Evolutionary conservation across 2,329 filamentous ascomycete genomes (phyloP).

Genomic region (Phaeoacremonium minimum): DNA sequence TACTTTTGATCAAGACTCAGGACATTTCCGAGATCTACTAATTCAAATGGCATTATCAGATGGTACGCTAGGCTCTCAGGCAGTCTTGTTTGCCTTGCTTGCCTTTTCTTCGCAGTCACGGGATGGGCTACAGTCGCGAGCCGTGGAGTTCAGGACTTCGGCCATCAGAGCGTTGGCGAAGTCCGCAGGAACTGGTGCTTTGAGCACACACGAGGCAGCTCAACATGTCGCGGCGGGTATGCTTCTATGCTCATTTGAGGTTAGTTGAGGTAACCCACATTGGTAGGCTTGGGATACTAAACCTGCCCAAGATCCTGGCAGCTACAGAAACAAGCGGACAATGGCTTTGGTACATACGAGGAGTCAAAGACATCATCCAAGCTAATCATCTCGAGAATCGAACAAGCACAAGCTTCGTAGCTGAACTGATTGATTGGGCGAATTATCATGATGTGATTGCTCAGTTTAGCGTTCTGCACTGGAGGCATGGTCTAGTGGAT

Average conservation of each 20-base stretch:
- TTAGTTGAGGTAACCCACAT: not conserved
- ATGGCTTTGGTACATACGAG: not conserved
- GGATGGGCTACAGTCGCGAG: not conserved
- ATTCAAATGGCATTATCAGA: not conserved
- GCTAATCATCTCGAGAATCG: not conserved
- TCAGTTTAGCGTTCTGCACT: constrained; percentile 3
- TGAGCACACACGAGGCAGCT: not conserved
- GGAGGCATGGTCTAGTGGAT: not conserved
- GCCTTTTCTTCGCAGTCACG: not conserved
- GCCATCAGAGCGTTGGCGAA: not conserved
- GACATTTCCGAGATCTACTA: not conserved
- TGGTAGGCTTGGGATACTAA: not conserved
- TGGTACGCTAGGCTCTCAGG: not conserved
- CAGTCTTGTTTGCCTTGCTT: not conserved
- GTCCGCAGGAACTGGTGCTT: not conserved
- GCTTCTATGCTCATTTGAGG: not conserved
- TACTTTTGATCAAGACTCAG: not conserved
- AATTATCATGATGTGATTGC: constrained; percentile 5
- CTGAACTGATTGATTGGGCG: constrained; percentile 2
- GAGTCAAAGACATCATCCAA: not conserved
- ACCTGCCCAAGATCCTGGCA: not conserved
- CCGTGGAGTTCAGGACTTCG: not conserved
- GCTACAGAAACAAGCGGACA: not conserved
- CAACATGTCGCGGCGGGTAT: not conserved
- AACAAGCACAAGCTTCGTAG: not conserved